A percentile compares a stretch with the other conserved stretches of the same genome.
Evolutionary conservation across 2,329 filamentous ascomycete genomes (phyloP).

Genomic region (Juglanconis oblonga): DNA sequence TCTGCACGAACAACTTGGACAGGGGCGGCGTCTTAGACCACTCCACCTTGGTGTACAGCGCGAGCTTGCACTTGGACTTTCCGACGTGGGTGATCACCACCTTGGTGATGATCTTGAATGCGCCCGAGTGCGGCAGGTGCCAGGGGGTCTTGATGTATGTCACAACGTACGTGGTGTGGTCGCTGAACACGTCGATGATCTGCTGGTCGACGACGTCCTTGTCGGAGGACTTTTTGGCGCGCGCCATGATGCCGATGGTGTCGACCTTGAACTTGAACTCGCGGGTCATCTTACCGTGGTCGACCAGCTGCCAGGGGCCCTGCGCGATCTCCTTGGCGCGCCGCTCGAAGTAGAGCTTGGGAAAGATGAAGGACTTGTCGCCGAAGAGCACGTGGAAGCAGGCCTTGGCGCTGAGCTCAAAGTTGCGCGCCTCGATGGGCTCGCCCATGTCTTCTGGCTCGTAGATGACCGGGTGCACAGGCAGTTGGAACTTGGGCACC

Average conservation of each 20-base stretch:
- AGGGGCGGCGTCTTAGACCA: slow-evolving; percentile 71
- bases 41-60: slow-evolving; percentile 82
- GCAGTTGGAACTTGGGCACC: slow-evolving; percentile 74
- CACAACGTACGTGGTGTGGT: slow-evolving; percentile 68
- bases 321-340: slow-evolving; percentile 78
- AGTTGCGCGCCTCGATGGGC: slow-evolving; percentile 74
- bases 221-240: slow-evolving; percentile 45
- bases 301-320: slow-evolving; percentile 75
- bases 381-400: slow-evolving; percentile 96
- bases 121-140: slow-evolving; percentile 79
- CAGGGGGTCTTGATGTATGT: slow-evolving; percentile 64
- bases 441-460: slow-evolving; percentile 78
- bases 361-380: slow-evolving; percentile 92
- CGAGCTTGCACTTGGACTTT: slow-evolving; percentile 89
- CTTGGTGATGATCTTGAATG: slow-evolving; percentile 82
- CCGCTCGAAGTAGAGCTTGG: slow-evolving; percentile 82
- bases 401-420: slow-evolving; percentile 88
- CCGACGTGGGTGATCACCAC: slow-evolving; percentile 90
- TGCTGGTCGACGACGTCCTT: slow-evolving; percentile 74
- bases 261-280: slow-evolving; percentile 80
- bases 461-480: slow-evolving; percentile 76
- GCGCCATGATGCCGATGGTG: slow-evolving; percentile 62
- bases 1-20: slow-evolving; percentile 60
- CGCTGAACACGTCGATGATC: slow-evolving; percentile 77
- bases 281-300: slow-evolving; percentile 69